Conservation (phyloP, 768 basidiomycete species). For the Coprinopsis marcescibilis region DNA sequence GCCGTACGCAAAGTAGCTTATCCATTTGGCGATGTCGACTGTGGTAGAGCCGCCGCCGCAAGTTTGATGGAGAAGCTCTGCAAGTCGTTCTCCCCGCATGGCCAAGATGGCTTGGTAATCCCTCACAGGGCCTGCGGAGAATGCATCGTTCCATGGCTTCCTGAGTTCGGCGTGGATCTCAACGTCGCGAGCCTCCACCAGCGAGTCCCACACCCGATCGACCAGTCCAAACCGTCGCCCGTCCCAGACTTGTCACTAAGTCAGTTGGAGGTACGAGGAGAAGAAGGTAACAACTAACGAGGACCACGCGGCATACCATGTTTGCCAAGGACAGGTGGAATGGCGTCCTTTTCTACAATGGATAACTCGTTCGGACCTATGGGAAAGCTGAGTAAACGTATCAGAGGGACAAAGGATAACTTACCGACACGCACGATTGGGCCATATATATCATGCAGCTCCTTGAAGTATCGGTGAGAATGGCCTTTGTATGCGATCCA, state of each 20-base stretch:
- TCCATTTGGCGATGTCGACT: conserved; percentile 12
- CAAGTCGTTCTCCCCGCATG: conserved; percentile 24
- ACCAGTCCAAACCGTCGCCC: conserved; percentile 28
- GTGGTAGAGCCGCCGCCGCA: conserved; percentile 11
- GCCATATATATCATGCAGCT: conserved; percentile 46
- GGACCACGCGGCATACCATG: conserved; percentile 48
- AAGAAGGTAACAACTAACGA: conserved; percentile 27
- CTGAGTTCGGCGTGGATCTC: conserved; percentile 31
- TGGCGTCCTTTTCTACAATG: conserved; percentile 34
- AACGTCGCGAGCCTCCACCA: conserved; percentile 21
- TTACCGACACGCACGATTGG: conserved; percentile 48
- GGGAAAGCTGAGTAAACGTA: background rate
- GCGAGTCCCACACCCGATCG: conserved; percentile 6
- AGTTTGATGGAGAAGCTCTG: conserved; percentile 20
- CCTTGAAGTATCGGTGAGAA: conserved; percentile 35
- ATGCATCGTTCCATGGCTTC: conserved; percentile 37
- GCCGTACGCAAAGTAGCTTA: conserved; percentile 12
- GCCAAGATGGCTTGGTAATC: conserved; percentile 31
- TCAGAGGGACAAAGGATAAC: conserved; percentile 6
- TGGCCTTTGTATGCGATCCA: conserved; percentile 29
- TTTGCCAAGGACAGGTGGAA: conserved; percentile 37
- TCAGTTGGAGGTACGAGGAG: background rate
- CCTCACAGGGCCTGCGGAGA: conserved; percentile 31
- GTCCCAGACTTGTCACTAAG: conserved; percentile 32
- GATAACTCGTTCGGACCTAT: conserved; percentile 50